Conservation (phyloP, 306 rosid genomes). For the Calophaca sinica region DNA sequence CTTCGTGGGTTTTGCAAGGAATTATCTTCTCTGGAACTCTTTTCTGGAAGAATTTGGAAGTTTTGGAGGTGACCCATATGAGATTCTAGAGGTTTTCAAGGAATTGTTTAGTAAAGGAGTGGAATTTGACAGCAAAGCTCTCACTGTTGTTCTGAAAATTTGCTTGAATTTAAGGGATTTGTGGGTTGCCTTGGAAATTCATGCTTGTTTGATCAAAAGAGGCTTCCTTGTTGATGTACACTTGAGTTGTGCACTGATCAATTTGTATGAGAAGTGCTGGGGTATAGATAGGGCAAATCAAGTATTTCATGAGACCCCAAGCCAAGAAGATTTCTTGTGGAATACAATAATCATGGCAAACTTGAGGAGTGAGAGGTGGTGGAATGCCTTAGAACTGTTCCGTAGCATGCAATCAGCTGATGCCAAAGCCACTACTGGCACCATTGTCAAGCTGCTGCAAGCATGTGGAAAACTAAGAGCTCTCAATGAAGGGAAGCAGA, state of each 20-base stretch:
- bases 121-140: slow-evolving; percentile 54
- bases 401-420: slow-evolving; percentile 57
- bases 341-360: slow-evolving; percentile 65
- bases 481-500: slow-evolving; percentile 69
- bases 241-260: slow-evolving; percentile 64
- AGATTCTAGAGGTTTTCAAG: slow-evolving; percentile 56
- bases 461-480: slow-evolving; percentile 75
- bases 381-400: slow-evolving; percentile 56
- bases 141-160: slow-evolving; percentile 61
- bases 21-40: slow-evolving; percentile 57
- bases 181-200: slow-evolving; percentile 64
- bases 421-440: slow-evolving; percentile 52
- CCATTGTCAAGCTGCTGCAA: slow-evolving; percentile 63
- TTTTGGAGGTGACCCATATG: slow-evolving; percentile 57
- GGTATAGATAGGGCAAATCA: slow-evolving; percentile 60
- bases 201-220: slow-evolving; percentile 64
- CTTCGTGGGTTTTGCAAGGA: slow-evolving; percentile 61
- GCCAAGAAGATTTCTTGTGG: slow-evolving; percentile 67
- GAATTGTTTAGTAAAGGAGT: slow-evolving; percentile 56
- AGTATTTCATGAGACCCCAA: slow-evolving; percentile 59
- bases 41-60: slow-evolving; percentile 59
- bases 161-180: slow-evolving; percentile 55
- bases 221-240: slow-evolving; percentile 65
- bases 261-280: slow-evolving; percentile 64
- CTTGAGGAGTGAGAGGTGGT: slow-evolving; percentile 63